Evolutionary conservation across 2,329 filamentous ascomycete species (phyloP).

Genomic region (Botrytis elliptica): DNA sequence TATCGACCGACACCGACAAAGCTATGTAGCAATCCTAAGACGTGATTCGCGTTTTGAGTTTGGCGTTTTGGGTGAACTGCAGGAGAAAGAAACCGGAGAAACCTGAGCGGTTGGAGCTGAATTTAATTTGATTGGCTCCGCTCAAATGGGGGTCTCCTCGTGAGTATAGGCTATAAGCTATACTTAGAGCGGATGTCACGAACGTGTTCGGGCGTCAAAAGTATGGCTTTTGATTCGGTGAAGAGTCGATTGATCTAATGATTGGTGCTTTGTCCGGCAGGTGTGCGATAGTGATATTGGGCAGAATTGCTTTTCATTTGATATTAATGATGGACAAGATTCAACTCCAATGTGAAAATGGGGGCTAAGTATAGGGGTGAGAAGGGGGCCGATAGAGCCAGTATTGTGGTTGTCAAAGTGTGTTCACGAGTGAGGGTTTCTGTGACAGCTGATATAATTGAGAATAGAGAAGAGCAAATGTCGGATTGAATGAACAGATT

Average conservation of each 20-base stretch:
- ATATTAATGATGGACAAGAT: neutral
- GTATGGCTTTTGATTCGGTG: constrained; percentile 15
- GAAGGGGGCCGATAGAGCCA: neutral
- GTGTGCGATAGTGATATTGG: constrained; percentile 9
- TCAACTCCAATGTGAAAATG: constrained; percentile 8
- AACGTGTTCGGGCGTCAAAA: constrained; percentile 23
- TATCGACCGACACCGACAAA: constrained; percentile 1
- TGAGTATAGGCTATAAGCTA: constrained; percentile 27
- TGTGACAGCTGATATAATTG: constrained; percentile 7
- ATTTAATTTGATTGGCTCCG: constrained; percentile 27
- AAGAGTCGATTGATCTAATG: neutral
- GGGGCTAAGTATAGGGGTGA: constrained; percentile 11
- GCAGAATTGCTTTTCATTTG: constrained; percentile 14
- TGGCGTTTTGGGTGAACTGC: constrained; percentile 24
- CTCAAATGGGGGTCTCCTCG: constrained; percentile 15
- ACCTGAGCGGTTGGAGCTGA: constrained; percentile 27
- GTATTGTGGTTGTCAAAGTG: neutral
- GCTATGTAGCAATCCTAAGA: constrained; percentile 7
- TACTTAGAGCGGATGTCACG: constrained; percentile 33
- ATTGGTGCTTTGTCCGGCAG: constrained; percentile 15
- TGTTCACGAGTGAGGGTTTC: neutral
- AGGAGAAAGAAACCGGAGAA: constrained; percentile 23
- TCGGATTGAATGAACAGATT: neutral
- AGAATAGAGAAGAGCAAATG: neutral
- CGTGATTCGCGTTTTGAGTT: constrained; percentile 34